Percentiles rank a stretch among this genome's conserved stretches.
These are phyloP conservation scores for Solioccasus polychromus DNA, from an alignment of 768 basidiomycete species.

Conservation along the genomic window DNA sequence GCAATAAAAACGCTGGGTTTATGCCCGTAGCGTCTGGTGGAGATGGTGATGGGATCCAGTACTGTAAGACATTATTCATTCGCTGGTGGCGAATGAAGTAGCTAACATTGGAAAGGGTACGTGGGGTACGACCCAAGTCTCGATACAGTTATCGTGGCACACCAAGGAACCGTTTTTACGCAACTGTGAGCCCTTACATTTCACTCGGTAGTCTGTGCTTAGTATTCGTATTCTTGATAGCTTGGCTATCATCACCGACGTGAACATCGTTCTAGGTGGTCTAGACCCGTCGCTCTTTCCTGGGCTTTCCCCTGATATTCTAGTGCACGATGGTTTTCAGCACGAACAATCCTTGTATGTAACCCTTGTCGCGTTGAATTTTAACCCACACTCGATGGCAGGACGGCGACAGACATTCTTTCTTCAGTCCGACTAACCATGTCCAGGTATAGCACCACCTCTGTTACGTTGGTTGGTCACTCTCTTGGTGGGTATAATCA, in stretches of 20 bases:
- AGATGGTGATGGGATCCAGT: slow-evolving; percentile 40
- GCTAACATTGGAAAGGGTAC: slow-evolving; percentile 37
- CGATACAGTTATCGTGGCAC: slow-evolving; percentile 35
- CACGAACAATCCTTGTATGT: slow-evolving; percentile 41
- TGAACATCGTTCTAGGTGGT: slow-evolving; percentile 31
- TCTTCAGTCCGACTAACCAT: slow-evolving; percentile 43
- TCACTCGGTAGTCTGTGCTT: not conserved
- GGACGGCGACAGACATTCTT: slow-evolving; percentile 40
- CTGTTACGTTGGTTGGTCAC: slow-evolving; percentile 46
- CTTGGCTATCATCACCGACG: slow-evolving; percentile 40
- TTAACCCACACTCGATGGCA: slow-evolving; percentile 8
- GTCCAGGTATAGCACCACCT: slow-evolving; percentile 30
- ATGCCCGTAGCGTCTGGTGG: slow-evolving; percentile 48
- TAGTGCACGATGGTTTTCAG: slow-evolving; percentile 48
- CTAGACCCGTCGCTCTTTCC: slow-evolving; percentile 49
- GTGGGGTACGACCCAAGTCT: slow-evolving; percentile 48
- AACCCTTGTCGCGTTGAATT: slow-evolving; percentile 5
- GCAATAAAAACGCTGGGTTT: slow-evolving; percentile 46
- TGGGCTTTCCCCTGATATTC: slow-evolving; percentile 39
- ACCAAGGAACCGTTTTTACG: slow-evolving; percentile 33
- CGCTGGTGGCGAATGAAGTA: not conserved
- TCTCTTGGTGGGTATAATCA: slow-evolving; percentile 32
- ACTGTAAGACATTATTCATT: slow-evolving; percentile 33
- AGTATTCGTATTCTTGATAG: slow-evolving; percentile 19
- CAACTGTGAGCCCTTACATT: slow-evolving; percentile 25